Evolutionary conservation across 1,139 yeast genomes (phyloP), one percentile per base, ranked within the genome.

Genomic region (Suhomyces choctaworum): DNA sequence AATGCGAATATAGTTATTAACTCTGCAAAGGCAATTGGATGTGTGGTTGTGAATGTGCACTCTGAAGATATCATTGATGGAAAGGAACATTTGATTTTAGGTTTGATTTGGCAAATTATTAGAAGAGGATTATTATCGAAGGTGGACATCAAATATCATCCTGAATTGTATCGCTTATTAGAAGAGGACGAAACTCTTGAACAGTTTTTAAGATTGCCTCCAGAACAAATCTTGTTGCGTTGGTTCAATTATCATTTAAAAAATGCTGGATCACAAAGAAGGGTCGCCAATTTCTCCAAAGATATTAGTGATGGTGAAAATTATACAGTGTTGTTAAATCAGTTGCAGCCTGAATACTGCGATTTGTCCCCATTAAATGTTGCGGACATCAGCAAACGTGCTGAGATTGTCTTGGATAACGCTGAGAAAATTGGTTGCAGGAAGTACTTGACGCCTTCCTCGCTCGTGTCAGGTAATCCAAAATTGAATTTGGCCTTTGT

Each of bases 21-120:
- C 60, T 92, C 98, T 3, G 98, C 98, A 25, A 92, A 92, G 68
- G 98, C 97, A 37, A 92, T 92, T 64, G 98, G 97, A 14, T 92
- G 97, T 72, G 87, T 92, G 37, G 98, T 92, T 32, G 97, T 94
- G 34, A 92, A 92, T 58, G 97, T 92, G 32, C 97, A 92, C 53
- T 86, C 97, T 4, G 97, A 92, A 60, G 97, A 92, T 62, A 87
- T 92, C 42, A 89, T 90, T 50, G 97, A 90, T 51, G 98, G 99
- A 51, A 87, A 85, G 52, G 99, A 92, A 64, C 97, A 92, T 62
- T 77, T 92, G 60, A 88, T 92, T 46, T 71, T 92, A 49, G 99
- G 99, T 41, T 76, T 94, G 42, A 90, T 92, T 52, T 92, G 99
- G 99, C 99, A 92, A 69, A 85, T 94, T 52, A 94, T 92, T 51